Conservation (phyloP, 768 basidiomycete genomes). For the Leccinum imitatum region DNA sequence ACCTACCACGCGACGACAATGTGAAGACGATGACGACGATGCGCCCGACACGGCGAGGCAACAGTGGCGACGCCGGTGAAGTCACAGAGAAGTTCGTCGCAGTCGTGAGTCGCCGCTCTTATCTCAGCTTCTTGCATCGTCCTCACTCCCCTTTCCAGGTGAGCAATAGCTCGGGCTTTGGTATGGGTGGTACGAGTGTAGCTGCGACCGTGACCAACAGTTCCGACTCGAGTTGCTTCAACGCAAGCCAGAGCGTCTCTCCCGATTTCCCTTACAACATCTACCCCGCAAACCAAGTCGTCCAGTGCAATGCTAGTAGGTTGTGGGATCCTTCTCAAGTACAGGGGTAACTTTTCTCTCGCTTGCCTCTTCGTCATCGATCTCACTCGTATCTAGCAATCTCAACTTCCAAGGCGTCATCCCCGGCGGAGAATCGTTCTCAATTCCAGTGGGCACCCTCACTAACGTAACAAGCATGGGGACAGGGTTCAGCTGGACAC, state of each 20-base stretch:
- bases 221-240: constrained; percentile 58
- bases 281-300: constrained; percentile 59
- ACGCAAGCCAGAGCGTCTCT: constrained; percentile 44
- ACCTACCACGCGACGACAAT: too few species aligned
- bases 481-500: constrained; percentile 69
- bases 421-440: constrained; percentile 76
- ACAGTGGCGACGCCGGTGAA: too few species aligned
- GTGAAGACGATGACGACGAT: too few species aligned
- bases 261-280: constrained; percentile 63
- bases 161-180: constrained; percentile 61
- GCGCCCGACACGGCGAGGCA: too few species aligned
- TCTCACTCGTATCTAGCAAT: constrained; percentile 36
- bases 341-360: constrained; percentile 45
- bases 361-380: not conserved
- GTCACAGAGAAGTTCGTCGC: constrained; percentile 53
- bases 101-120: constrained; percentile 52
- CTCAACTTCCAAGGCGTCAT: constrained; percentile 71
- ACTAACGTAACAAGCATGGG: constrained; percentile 46
- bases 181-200: constrained; percentile 72
- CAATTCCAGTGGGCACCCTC: constrained; percentile 51
- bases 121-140: not conserved
- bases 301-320: constrained; percentile 62
- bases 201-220: constrained; percentile 55
- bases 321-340: constrained; percentile 56
- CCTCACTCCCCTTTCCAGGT: constrained; percentile 39